Percentiles rank a stretch among this genome's conserved stretches.
phyloP scores from a whole-genome alignment of 2,329 filamentous ascomycete species.

The Westerdykella aurantiaca region DNA sequence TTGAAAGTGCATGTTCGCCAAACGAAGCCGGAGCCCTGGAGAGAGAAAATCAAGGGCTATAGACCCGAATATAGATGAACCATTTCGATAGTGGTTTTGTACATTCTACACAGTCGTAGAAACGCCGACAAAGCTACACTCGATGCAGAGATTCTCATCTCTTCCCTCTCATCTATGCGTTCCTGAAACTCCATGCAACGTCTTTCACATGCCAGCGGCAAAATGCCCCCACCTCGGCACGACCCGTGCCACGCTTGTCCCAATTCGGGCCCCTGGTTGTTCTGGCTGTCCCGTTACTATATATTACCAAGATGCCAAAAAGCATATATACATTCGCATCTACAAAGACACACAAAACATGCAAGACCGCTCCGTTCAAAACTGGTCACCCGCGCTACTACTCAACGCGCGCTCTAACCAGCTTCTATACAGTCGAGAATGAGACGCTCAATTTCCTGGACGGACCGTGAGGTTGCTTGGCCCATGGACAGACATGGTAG shows the following conservation, averaged over 20 bases:
- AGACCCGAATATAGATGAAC: no score
- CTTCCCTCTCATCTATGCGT: background rate
- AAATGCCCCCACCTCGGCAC: background rate
- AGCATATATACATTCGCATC: no score
- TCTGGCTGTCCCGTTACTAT: background rate
- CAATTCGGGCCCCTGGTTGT: background rate
- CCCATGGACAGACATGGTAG: no score
- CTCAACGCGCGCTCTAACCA: background rate
- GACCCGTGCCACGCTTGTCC: background rate
- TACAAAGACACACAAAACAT: no score
- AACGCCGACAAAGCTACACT: background rate
- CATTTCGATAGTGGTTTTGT: no score
- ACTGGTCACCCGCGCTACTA: background rate
- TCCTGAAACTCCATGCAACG: background rate
- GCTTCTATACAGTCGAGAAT: background rate
- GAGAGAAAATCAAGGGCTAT: no score
- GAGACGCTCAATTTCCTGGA: background rate
- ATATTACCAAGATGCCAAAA: background rate
- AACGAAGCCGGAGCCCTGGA: no score
- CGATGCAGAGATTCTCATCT: background rate
- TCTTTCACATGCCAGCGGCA: background rate
- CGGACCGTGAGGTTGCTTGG: no score
- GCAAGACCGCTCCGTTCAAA: background rate
- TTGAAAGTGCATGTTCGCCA: no score
- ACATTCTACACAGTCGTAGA: background rate